These are phyloP conservation scores for Diaporthe ilicicola DNA, from an alignment of 2,329 filamentous ascomycete species.

Conservation along the genomic window DNA sequence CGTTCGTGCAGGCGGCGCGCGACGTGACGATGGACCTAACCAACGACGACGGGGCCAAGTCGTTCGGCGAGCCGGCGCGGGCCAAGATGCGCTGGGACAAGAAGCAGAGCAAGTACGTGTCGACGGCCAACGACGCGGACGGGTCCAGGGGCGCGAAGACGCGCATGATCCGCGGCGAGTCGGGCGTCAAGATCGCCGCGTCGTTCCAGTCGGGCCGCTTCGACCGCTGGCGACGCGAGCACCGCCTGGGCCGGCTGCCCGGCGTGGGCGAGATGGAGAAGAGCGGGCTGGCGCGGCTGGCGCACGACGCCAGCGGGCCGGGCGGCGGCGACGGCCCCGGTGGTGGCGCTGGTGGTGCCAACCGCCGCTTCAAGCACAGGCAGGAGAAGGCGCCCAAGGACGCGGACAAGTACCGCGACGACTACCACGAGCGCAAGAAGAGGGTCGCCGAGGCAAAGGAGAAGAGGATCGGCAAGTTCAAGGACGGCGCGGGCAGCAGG, in stretches of 20 bases:
- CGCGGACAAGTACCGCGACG: conserved; percentile 90
- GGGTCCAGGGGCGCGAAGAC: conserved; percentile 72
- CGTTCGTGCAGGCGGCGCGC: conserved; percentile 89
- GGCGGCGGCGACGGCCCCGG: conserved; percentile 44
- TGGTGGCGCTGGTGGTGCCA: conserved; percentile 50
- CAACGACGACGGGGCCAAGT: conserved; percentile 84
- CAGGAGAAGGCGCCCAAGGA: conserved; percentile 89
- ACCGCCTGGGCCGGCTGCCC: conserved; percentile 81
- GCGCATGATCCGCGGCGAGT: conserved; percentile 83
- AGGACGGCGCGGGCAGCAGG: conserved; percentile 76
- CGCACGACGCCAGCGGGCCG: conserved; percentile 26
- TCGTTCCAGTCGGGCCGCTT: conserved; percentile 93
- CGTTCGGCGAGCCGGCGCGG: conserved; percentile 80
- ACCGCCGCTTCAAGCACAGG: conserved; percentile 81
- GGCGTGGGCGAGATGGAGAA: conserved; percentile 84
- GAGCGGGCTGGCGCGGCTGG: conserved; percentile 44
- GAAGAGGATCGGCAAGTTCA: conserved; percentile 79
- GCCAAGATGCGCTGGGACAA: conserved; percentile 94
- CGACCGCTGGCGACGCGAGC: conserved; percentile 88
- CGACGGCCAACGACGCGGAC: conserved; percentile 92
- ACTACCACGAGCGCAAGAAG: conserved; percentile 92
- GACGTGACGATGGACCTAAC: conserved; percentile 90
- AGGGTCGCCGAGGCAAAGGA: conserved; percentile 87
- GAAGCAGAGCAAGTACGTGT: conserved; percentile 94
- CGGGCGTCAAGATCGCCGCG: conserved; percentile 94